Conservation (phyloP, 257 asterid species). For the Thymus quinquecostatus region DNA sequence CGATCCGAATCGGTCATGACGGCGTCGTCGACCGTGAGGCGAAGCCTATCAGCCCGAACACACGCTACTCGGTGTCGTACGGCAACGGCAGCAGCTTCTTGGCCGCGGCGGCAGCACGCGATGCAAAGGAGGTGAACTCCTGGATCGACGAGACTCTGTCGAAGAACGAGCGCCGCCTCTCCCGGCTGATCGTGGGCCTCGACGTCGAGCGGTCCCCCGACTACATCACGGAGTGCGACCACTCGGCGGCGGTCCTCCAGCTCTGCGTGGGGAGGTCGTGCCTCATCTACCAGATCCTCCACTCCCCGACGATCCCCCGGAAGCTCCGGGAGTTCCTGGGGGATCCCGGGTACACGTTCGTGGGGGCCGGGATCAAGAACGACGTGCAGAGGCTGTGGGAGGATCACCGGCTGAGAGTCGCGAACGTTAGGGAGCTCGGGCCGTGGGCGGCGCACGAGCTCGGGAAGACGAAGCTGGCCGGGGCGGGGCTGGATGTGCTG, state of each 20-base stretch:
- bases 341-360: conserved; percentile 30
- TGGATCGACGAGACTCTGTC: no score
- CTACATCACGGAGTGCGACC: neutral
- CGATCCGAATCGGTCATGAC: no score
- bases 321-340: conserved; percentile 27
- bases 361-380: conserved; percentile 34
- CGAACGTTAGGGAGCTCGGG: neutral
- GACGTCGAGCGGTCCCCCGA: conserved; percentile 8
- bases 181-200: conserved; percentile 21
- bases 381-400: conserved; percentile 26
- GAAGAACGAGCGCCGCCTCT: no score
- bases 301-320: conserved; percentile 18
- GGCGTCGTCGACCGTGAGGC: no score
- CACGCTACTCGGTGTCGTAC: no score
- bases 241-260: conserved; percentile 36
- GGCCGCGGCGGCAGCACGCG: no score
- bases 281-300: conserved; percentile 35
- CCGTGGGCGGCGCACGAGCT: conserved; percentile 23
- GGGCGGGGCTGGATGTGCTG: no score
- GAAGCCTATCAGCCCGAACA: no score
- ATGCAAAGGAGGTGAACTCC: no score
- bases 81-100: no score
- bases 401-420: conserved; percentile 16
- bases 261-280: conserved; percentile 35
- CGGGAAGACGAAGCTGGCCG: conserved; percentile 16